phyloP scores from a whole-genome alignment of 2,329 filamentous ascomycete species.

The Fusarium dimerum region DNA sequence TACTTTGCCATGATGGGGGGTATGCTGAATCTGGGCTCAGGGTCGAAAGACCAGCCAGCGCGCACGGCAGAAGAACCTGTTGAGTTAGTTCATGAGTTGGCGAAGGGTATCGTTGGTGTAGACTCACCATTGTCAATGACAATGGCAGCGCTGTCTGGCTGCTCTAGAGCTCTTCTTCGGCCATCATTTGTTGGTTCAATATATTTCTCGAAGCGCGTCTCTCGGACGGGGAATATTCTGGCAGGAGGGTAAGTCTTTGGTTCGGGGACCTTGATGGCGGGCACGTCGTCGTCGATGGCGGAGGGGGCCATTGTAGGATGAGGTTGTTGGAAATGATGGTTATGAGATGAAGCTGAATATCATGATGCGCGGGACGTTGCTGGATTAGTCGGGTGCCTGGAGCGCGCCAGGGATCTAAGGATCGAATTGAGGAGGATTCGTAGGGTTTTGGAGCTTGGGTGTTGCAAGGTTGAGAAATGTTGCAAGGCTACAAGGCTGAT shows the following conservation, averaged over 20 bases:
- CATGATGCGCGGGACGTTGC: slow-evolving; percentile 16
- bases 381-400: slow-evolving; percentile 9
- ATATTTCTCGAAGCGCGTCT: slow-evolving; percentile 60
- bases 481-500: slow-evolving; percentile 41
- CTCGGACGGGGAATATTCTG: slow-evolving; percentile 61
- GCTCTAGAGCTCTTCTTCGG: slow-evolving; percentile 66
- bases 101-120: slow-evolving; percentile 7
- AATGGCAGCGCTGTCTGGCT: slow-evolving; percentile 69
- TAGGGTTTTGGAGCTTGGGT: slow-evolving; percentile 22
- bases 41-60: slow-evolving; percentile 94
- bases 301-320: slow-evolving; percentile 52
- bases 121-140: slow-evolving; percentile 93
- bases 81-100: slow-evolving; percentile 20
- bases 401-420: slow-evolving; percentile 12
- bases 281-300: slow-evolving; percentile 51
- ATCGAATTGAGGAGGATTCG: slow-evolving; percentile 29
- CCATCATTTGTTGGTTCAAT: slow-evolving; percentile 63
- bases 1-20: slow-evolving; percentile 94
- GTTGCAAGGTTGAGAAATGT: slow-evolving; percentile 23
- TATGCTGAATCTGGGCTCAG: slow-evolving; percentile 74
- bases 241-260: slow-evolving; percentile 52
- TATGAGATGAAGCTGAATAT: slow-evolving; percentile 10
- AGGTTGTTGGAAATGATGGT: slow-evolving; percentile 4
- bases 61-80: slow-evolving; percentile 84
- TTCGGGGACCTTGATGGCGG: slow-evolving; percentile 36